Evolutionary conservation across 2,329 filamentous ascomycete genomes (phyloP), one percentile per base, ranked within the genome.

Genomic region (Monosporascus ibericus): DNA sequence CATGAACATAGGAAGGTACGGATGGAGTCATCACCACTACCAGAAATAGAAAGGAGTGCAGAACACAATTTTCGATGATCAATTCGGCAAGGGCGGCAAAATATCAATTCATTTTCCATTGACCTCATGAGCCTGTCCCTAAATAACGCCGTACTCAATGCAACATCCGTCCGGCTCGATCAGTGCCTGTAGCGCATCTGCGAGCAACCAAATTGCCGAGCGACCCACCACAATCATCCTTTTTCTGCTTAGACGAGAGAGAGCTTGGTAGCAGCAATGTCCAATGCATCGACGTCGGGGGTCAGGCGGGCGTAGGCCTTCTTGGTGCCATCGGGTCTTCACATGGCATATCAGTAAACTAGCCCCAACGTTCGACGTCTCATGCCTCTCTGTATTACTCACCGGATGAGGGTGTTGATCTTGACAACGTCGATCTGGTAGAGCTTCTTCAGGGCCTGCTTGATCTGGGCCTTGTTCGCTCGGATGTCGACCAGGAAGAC

Each of bases 401-500:
- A 92, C 88, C 92, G 88, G 82, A 99, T 92, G 66, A 99, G 85
- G 66, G 94, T 99, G 87, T 99, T 99, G 83, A 99, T 91, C 88
- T 97, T 97, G 79, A 97, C 81, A 67, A 85, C 88, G 72, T 96
- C 92, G 64, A 99, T 94, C 75, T 97, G 94, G 77, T 99, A 99
- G 65, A 97, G 87, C 87, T 94, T 96, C 91, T 97, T 99, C 65
- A 99, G 81, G 60, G 92, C 89, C 69, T 85, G 82, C 85, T 96
- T 96, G 81, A 99, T 99, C 82, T 99, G 94, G 73, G 91, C 86
- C 90, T 99, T 99, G 87, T 99, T 99, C 76, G 92, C 86, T 87
- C 95, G 95, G 76, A 92, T 80, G 67, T 96, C 88, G 71, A 95
- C 90, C 67, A 96, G 95, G 84, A 96, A 96, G 73, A 95, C 90